These are phyloP conservation scores for Cladosporium colombiae DNA, from an alignment of 2,329 filamentous ascomycete species.

Conservation along the genomic window DNA sequence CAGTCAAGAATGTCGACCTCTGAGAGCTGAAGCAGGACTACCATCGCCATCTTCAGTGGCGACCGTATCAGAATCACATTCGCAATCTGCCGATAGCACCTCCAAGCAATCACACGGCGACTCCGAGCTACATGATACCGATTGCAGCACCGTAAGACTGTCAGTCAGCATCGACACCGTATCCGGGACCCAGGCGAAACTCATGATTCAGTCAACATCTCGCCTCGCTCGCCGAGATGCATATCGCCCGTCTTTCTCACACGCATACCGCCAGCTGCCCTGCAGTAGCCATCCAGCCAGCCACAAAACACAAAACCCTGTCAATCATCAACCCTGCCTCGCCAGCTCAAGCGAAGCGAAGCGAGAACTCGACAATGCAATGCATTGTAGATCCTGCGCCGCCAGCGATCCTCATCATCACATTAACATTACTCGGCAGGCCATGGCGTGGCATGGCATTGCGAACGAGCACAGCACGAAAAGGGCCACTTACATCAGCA, in stretches of 20 bases:
- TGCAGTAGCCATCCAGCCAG: background rate
- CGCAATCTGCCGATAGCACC: background rate
- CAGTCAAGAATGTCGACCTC: background rate
- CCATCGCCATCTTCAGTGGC: background rate
- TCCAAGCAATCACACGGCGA: background rate
- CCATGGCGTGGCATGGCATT: background rate
- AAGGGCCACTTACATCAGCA: background rate
- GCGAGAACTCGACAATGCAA: background rate
- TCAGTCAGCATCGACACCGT: background rate
- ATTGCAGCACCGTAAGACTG: background rate
- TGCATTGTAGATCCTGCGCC: background rate
- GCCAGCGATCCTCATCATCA: background rate
- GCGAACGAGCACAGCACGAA: background rate
- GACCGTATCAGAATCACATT: background rate
- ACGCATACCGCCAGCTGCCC: background rate
- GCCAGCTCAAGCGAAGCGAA: background rate
- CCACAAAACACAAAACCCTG: background rate
- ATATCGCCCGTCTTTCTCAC: background rate
- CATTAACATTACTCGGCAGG: background rate
- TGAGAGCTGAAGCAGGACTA: background rate
- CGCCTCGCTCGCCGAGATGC: background rate
- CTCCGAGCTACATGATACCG: background rate
- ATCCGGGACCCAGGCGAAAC: background rate
- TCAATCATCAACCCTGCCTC: background rate
- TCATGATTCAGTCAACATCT: background rate